Percentiles rank a stretch among this genome's conserved stretches.
Evolutionary conservation across 2,329 filamentous ascomycete species (phyloP).

Genomic region (Fusarium hostae): DNA sequence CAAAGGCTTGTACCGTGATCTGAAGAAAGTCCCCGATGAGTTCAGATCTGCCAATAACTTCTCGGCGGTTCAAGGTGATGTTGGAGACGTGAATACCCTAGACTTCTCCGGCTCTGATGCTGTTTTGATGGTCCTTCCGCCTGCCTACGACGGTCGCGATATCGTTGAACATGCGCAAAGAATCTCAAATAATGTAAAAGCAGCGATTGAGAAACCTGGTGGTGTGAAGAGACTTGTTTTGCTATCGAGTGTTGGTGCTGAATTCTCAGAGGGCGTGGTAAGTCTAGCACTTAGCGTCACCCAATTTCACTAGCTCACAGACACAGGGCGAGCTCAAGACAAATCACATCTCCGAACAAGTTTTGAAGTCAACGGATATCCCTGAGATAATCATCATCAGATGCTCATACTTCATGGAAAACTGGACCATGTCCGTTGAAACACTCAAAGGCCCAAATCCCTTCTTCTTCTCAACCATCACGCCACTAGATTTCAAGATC

Average conservation of each 20-base stretch:
- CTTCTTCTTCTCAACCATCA: conserved; percentile 50
- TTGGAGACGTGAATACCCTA: conserved; percentile 45
- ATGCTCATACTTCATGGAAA: conserved; percentile 54
- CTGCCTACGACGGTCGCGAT: conserved; percentile 42
- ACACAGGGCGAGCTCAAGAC: conserved; percentile 51
- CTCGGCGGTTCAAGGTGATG: conserved; percentile 43
- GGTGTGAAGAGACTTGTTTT: conserved; percentile 48
- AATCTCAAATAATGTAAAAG: conserved; percentile 46
- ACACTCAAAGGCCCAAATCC: conserved; percentile 42
- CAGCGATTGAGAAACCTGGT: conserved; percentile 40
- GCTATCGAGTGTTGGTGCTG: conserved; percentile 48
- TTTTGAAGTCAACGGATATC: conserved; percentile 29
- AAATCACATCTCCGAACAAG: conserved; percentile 49
- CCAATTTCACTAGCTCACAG: not conserved
- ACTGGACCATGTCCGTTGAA: conserved; percentile 47
- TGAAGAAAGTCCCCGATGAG: conserved; percentile 43
- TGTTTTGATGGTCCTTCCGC: conserved; percentile 49
- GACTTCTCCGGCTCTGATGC: conserved; percentile 47
- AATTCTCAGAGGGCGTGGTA: conserved; percentile 49
- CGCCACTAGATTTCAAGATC: conserved; percentile 47
- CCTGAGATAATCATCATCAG: conserved; percentile 48
- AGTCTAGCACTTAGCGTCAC: not conserved
- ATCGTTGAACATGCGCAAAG: conserved; percentile 28
- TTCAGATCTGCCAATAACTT: conserved; percentile 44
- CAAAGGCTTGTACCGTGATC: conserved; percentile 47